Evolutionary conservation across 768 basidiomycete species (phyloP).

Genomic region (Kwoniella pini): DNA sequence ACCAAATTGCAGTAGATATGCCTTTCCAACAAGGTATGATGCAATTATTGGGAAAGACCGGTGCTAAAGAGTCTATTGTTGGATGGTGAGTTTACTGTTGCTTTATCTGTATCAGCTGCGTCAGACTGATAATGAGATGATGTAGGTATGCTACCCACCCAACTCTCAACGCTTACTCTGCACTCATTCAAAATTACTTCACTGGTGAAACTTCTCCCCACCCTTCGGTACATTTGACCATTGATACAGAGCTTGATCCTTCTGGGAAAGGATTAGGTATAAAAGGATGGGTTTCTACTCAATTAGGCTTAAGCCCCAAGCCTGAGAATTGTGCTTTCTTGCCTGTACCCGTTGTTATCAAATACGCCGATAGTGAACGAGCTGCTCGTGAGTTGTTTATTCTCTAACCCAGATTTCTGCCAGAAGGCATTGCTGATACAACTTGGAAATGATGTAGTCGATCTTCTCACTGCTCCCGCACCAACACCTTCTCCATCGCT

Average conservation of each 20-base stretch:
- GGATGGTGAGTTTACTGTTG: constrained; percentile 70
- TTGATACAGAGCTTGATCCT: constrained; percentile 73
- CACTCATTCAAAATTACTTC: constrained; percentile 97
- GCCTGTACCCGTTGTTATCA: constrained; percentile 83
- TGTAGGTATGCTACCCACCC: constrained; percentile 88
- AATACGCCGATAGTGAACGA: constrained; percentile 78
- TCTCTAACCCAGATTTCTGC: background rate
- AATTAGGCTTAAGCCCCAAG: constrained; percentile 83
- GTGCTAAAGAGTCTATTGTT: constrained; percentile 67
- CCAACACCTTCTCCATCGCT: constrained; percentile 52
- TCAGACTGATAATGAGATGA: background rate
- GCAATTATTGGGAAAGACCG: constrained; percentile 78
- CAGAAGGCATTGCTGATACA: no score
- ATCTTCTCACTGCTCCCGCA: constrained; percentile 61
- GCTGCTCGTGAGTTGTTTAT: constrained; percentile 69
- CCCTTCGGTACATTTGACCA: constrained; percentile 84
- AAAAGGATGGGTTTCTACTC: constrained; percentile 83
- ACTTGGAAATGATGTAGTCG: constrained; percentile 60
- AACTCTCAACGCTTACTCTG: constrained; percentile 87
- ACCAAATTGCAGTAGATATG: constrained; percentile 94
- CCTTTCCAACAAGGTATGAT: constrained; percentile 93
- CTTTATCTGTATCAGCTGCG: background rate
- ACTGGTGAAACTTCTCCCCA: constrained; percentile 84
- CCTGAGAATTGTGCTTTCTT: constrained; percentile 94
- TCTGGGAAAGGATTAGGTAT: constrained; percentile 66